A percentile compares a stretch with the other conserved stretches of the same genome.
phyloP scores from a whole-genome alignment of 1,284 basidiomycete species.

The Tylopilus sp. region DNA sequence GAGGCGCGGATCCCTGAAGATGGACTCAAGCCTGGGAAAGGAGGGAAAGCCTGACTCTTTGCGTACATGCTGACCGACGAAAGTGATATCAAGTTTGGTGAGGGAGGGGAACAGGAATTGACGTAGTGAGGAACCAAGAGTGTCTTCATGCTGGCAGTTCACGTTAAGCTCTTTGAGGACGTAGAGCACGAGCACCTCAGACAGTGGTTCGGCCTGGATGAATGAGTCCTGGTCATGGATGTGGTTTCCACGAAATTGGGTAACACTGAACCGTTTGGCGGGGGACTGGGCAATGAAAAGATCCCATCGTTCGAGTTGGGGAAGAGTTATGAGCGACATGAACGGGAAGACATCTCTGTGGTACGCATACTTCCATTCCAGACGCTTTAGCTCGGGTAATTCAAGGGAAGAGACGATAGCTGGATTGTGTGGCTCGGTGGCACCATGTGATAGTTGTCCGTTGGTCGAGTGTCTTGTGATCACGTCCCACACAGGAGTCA shows the following conservation, averaged over 20 bases:
- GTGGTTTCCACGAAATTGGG: conserved; percentile 33
- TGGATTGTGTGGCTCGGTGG: conserved; percentile 4
- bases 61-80: conserved; percentile 28
- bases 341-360: conserved; percentile 32
- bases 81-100: conserved; percentile 41
- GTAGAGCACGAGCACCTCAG: conserved; percentile 29
- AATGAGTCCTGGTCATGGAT: conserved; percentile 25
- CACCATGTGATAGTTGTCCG: conserved; percentile 8
- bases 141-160: conserved; percentile 40
- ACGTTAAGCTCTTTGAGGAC: conserved; percentile 41
- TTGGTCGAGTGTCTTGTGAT: conserved; percentile 15
- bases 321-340: conserved; percentile 31
- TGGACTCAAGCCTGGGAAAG: conserved; percentile 37
- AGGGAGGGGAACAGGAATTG: conserved; percentile 43
- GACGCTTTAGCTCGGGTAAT: conserved; percentile 21
- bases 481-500: conserved; percentile 40
- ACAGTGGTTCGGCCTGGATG: conserved; percentile 26
- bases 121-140: conserved; percentile 37
- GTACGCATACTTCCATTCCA: conserved; percentile 32
- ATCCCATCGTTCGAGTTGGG: conserved; percentile 32
- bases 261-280: conserved; percentile 27
- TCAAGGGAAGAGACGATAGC: conserved; percentile 22
- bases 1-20: conserved; percentile 44
- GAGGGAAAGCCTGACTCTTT: conserved; percentile 19
- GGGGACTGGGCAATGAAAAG: conserved; percentile 31